Percentiles rank a stretch among this genome's conserved stretches.
Evolutionary conservation across 176 grass and related monocot species (phyloP).

Genomic region (Phyllostachys edulis): DNA sequence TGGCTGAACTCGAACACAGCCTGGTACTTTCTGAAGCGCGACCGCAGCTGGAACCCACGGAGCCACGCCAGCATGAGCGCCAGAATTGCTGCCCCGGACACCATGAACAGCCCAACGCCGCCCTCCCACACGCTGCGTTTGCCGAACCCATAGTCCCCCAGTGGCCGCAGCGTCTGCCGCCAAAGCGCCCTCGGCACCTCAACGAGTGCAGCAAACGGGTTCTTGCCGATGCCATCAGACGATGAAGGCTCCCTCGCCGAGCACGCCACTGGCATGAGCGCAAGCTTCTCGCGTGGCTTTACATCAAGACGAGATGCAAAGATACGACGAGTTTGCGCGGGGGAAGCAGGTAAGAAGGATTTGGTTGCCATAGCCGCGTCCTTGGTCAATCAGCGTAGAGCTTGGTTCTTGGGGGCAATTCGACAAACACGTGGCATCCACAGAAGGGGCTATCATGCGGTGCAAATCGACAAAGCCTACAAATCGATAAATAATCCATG

Average conservation of each 20-base stretch:
- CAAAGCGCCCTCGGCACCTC: constrained; percentile 44
- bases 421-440: neutral
- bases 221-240: too few relatives aligned
- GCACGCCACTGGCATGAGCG: too few relatives aligned
- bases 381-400: neutral
- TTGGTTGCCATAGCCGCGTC: neutral
- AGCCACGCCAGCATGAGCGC: constrained; percentile 68
- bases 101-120: constrained; percentile 82
- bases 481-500: too few relatives aligned
- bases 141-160: constrained; percentile 44
- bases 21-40: constrained; percentile 68
- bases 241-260: neutral
- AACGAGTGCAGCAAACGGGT: constrained; percentile 18
- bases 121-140: constrained; percentile 66
- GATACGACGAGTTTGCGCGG: neutral
- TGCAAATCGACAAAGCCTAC: too few relatives aligned
- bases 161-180: constrained; percentile 56
- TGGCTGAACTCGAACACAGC: constrained; percentile 70
- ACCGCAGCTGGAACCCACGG: constrained; percentile 57
- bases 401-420: neutral
- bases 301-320: neutral
- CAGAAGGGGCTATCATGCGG: too few relatives aligned
- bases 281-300: neutral
- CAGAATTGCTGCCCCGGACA: constrained; percentile 62
- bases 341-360: neutral